Evolutionary conservation across 345 rosid genomes (phyloP).

Genomic region (Eucalyptus sp.): DNA sequence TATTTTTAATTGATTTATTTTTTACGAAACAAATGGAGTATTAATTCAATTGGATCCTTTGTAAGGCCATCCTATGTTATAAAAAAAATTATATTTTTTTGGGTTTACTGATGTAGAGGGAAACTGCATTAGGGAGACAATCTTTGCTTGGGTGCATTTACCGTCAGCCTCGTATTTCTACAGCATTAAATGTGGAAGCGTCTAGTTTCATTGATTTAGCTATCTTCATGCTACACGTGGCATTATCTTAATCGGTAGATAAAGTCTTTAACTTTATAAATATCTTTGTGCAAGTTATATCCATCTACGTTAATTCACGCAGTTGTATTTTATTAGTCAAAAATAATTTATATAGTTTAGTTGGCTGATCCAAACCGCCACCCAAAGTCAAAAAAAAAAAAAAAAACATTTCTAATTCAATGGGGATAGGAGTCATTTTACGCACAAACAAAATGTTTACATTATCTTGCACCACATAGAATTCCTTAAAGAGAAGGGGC

Average conservation of each 20-base stretch:
- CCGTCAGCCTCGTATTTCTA: neutral
- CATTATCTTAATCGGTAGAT: neutral
- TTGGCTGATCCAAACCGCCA: neutral
- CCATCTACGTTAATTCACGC: neutral
- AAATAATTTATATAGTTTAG: neutral
- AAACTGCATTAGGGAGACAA: too few species aligned
- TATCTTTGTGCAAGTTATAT: neutral
- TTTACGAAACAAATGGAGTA: accelerated
- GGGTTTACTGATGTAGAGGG: neutral
- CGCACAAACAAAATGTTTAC: neutral
- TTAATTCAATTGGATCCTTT: neutral
- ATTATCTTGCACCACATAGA: neutral
- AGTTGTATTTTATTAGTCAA: neutral
- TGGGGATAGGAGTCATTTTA: neutral
- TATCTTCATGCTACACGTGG: neutral
- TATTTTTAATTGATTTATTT: neutral
- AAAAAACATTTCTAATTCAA: neutral
- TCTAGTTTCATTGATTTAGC: neutral
- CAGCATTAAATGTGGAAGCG: neutral
- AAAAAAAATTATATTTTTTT: neutral
- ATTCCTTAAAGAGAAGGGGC: neutral
- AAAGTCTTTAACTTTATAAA: neutral
- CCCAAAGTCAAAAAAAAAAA: neutral
- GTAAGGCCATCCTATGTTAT: neutral
- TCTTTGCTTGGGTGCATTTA: neutral